These are phyloP conservation scores for Scheffersomyces illinoinensis DNA, from an alignment of 1,139 yeast genomes.

Conservation along the genomic window DNA sequence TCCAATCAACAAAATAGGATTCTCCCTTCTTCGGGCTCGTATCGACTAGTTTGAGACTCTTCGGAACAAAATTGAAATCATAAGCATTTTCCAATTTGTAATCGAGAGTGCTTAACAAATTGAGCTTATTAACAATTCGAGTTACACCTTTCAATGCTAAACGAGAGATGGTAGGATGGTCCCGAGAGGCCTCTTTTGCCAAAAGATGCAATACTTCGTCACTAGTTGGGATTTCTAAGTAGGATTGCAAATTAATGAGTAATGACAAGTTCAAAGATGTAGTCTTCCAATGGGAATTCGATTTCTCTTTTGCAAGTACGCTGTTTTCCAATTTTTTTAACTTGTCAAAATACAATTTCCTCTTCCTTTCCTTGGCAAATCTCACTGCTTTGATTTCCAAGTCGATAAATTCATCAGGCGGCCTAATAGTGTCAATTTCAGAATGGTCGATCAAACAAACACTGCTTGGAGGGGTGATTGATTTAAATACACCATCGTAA, in stretches of 20 bases:
- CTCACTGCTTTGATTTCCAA: constrained; percentile 56
- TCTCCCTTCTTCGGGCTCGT: constrained; percentile 32
- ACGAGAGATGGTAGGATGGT: constrained; percentile 73
- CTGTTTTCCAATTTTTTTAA: constrained; percentile 44
- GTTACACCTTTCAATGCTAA: constrained; percentile 65
- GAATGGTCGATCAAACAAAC: constrained; percentile 54
- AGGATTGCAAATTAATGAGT: constrained; percentile 56
- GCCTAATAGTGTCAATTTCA: constrained; percentile 55
- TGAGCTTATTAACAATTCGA: constrained; percentile 53
- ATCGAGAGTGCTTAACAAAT: constrained; percentile 52
- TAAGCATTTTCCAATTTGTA: constrained; percentile 52
- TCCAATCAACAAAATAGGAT: constrained; percentile 47
- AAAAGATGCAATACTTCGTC: constrained; percentile 46
- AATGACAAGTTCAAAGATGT: constrained; percentile 56
- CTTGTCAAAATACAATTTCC: constrained; percentile 41
- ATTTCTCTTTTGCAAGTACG: constrained; percentile 38
- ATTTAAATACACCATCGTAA: constrained; percentile 46
- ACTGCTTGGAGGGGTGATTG: constrained; percentile 58
- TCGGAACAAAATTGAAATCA: constrained; percentile 41
- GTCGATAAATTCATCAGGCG: constrained; percentile 61
- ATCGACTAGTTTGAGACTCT: constrained; percentile 41
- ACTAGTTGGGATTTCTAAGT: constrained; percentile 51
- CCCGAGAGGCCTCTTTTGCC: constrained; percentile 55
- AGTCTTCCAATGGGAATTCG: constrained; percentile 69
- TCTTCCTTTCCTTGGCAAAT: constrained; percentile 59